These are phyloP conservation scores for Yamadazyma blattariae DNA, from an alignment of 1,139 yeast species.

Conservation along the genomic window DNA sequence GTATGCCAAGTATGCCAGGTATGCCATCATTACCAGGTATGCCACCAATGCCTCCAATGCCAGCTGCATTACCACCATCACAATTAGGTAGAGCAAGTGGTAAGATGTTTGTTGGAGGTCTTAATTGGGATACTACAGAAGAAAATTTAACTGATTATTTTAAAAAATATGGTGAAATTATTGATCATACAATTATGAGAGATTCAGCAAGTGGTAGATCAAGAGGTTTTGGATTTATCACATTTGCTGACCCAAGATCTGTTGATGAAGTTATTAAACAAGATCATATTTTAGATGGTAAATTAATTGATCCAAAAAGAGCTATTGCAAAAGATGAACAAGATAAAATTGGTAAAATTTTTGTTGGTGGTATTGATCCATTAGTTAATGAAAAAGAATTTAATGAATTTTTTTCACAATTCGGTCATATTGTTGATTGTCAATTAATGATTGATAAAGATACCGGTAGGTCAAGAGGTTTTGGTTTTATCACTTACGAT, in stretches of 20 bases:
- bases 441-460: constrained; percentile 98
- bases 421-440: constrained; percentile 93
- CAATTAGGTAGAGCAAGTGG: constrained; percentile 55
- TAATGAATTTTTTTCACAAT: constrained; percentile 81
- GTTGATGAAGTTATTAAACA: constrained; percentile 87
- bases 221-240: constrained; percentile 94
- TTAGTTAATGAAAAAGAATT: constrained; percentile 93
- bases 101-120: constrained; percentile 97
- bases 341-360: constrained; percentile 94
- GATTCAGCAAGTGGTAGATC: constrained; percentile 88
- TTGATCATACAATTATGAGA: constrained; percentile 92
- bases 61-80: constrained; percentile 20
- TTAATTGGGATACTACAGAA: constrained; percentile 98
- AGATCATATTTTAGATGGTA: constrained; percentile 92
- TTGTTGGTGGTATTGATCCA: constrained; percentile 97
- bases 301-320: constrained; percentile 95
- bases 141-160: constrained; percentile 79
- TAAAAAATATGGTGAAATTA: constrained; percentile 84
- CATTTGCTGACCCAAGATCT: constrained; percentile 77
- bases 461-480: constrained; percentile 96
- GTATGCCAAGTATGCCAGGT: constrained; percentile 8
- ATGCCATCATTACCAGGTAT: constrained; percentile 8
- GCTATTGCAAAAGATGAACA: constrained; percentile 99
- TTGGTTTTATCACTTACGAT: constrained; percentile 96
- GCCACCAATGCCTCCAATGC: constrained; percentile 15